A percentile compares a stretch with the other conserved stretches of the same genome.
These are phyloP conservation scores for Solanum chmielewskii DNA, from an alignment of 257 asterid genomes.

Conservation along the genomic window DNA sequence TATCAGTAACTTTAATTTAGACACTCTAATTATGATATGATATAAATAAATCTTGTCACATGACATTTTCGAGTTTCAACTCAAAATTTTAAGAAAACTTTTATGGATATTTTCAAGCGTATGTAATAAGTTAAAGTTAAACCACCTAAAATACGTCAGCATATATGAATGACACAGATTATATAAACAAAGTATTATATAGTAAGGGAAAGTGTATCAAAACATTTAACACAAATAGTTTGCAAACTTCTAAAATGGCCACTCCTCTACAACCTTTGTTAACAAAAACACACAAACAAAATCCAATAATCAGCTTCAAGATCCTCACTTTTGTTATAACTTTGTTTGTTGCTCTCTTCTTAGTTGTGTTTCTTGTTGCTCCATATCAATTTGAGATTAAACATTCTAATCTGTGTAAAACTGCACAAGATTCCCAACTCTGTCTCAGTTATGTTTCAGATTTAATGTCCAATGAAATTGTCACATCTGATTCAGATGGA, in stretches of 20 bases:
- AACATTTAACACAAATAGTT: not conserved
- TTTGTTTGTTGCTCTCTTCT: not conserved
- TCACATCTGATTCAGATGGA: not conserved
- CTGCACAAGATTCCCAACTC: conserved; percentile 14
- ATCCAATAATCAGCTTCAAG: conserved; percentile 6
- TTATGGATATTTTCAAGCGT: accelerated
- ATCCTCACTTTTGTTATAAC: conserved; percentile 12
- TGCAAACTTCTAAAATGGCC: conserved; percentile 1
- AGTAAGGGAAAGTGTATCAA: not conserved
- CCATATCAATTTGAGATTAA: not conserved
- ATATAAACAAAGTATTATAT: not conserved
- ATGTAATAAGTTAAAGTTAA: no score
- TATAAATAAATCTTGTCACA: no score
- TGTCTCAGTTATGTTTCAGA: conserved; percentile 17
- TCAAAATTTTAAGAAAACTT: no score
- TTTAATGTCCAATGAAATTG: not conserved
- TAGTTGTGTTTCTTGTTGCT: conserved; percentile 6
- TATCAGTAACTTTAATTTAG: no score
- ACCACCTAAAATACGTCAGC: not conserved
- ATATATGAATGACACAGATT: not conserved
- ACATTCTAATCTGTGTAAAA: conserved; percentile 6
- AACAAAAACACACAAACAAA: not conserved
- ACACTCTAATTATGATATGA: no score
- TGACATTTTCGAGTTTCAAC: no score
- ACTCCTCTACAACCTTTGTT: conserved; percentile 22